Base-by-base conservation (phyloP, 1,284 basidiomycete species). In the Exsudoporus floridanus region DNA sequence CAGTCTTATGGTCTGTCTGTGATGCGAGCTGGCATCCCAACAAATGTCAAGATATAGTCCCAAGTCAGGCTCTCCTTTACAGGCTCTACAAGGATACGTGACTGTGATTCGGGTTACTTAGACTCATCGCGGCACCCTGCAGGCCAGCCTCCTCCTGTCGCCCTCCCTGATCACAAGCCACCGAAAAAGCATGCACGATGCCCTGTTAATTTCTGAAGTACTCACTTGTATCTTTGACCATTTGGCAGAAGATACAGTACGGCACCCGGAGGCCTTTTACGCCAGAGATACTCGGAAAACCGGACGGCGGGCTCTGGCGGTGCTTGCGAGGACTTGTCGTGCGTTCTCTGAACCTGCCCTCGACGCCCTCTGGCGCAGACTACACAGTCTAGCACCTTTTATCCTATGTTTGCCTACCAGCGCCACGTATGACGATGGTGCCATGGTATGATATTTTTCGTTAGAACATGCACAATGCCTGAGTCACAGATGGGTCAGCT, bases 261-360 rank as follows among this genome's bases (percentile, higher is more conserved):
- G 18, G 14, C 34, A 36, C 12, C 38, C 42, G 10, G n/a, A 10
- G 0, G 2, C 18, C n/a, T 7, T 2, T 28, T 2, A 13, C 14
- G n/a, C n/a, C 27, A 16, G 0, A 16, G 30, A 52, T 18, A 14
- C 23, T 9, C 18, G 5, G 3, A 39, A 27, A 27, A 14, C n/a
- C 13, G 54, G 40, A 38, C 52, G 42, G 21, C 39, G 25, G 25
- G 50, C 62, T 14, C 47, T 63, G 10, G 54, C 52, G 7, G 47
- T 33, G 7, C 62, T 63, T 19, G 60, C 64, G 25, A 60, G 62
- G 16, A 64, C 61, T n/a, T 63, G 60, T 31, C 60, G 54, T 27
- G 36, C 46, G 6, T 42, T 63, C 39, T 62, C 60, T 5, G 45
- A 58, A n/a, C 60, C 50, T 34, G 54, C 62, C 4, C 57, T 66